Evolutionary conservation across 441 rosid species (phyloP), one percentile per base, ranked within the genome.

Genomic region (Pelargonium myrrhifolium): DNA sequence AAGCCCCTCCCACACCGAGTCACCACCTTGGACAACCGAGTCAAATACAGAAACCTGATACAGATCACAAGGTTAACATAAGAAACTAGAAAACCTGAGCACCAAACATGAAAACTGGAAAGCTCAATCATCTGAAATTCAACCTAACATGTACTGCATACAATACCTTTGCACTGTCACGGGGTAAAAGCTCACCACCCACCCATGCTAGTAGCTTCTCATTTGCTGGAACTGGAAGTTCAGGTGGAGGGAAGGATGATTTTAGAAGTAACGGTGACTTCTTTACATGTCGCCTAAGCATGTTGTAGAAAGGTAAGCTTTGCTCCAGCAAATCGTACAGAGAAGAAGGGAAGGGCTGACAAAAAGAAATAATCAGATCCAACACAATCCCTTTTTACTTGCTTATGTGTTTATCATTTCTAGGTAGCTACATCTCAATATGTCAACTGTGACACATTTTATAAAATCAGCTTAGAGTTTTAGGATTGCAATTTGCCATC

Each of bases 1-100:
- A 70, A 92, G 96, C 66, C 98, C 98, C 83, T 92, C 96, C 98
- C 98, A 92, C 62, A 83, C 98, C 17, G 85, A 88, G 71, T 92
- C 96, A 74, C 98, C 93, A 14, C 98, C 97, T 86, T 90, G 96
- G 73, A 92, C 92, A 70, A 88, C 79, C 31, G 97, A 92, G 81
- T 92, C 93, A 75, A 92, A 90, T 15, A 88, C 96, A 58, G 96
- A 92, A 78, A 92, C 98, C 98, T 89, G 70, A 75, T 20, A 58
- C 9, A 74, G 62, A 24, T 24, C 20, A 18, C 59, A 58, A 18
- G 47, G 4, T 21, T 40, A 74, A 39, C 65, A 68, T 67, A 61
- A 69, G 66, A 72, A 73, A 65, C 42, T 31, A 4, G 10, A 15
- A 68, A 24, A 56, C 10, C 10, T 67, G 45, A 22, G 22, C 22